Evolutionary conservation across 208 protist species (phyloP), one percentile per base, ranked within the genome.

Genomic region (Novymonas esmeraldas): DNA sequence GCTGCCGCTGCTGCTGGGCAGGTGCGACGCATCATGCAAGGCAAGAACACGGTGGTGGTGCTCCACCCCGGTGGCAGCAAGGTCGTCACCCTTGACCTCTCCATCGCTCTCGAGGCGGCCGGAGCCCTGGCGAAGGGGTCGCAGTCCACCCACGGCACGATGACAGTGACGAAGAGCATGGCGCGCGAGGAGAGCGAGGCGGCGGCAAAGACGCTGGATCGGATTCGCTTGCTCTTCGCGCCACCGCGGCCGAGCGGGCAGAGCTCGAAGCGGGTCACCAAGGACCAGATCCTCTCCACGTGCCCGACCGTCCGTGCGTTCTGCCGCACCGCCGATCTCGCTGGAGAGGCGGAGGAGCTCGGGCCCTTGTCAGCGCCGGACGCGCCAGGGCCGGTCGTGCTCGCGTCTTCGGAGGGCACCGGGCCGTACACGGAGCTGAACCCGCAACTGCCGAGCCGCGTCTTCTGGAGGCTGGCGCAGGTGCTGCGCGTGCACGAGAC

Each of bases 161-260:
- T 33, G 0, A 3, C 41, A 5, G 39, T 82, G n/a, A 26, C 33
- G 22, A 96, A 96, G 64, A 89, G 80, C 36, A 89, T 96, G 87
- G 78, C 73, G 18, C 82, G 91, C n/a, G 79, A 85, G n/a, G 76
- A 73, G 20, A 65, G 70, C 18, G 86, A 89, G 60, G 28, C 59
- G 9, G 91, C 88, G 0, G 44, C 52, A 1, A 87, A 86, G 66
- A 90, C 87, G 42, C 66, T 96, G 33, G 85, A 90, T 28, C 91
- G 91, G 34, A 85, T 96, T 41, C 84, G 81, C 10, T 73, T 96
- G 64, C 82, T 96, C 29, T 84, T 92, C 38, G 65, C 75, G 6
- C 79, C 77, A 6, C 58, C 54, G 18, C 46, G 42, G 13, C 28
- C 55, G 11, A 76, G 56, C 31, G 41, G 64, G 13, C 49, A 70